Evolutionary conservation across 73 alveolate genomes (phyloP).

Genomic region (Paramecium primaurelia): DNA sequence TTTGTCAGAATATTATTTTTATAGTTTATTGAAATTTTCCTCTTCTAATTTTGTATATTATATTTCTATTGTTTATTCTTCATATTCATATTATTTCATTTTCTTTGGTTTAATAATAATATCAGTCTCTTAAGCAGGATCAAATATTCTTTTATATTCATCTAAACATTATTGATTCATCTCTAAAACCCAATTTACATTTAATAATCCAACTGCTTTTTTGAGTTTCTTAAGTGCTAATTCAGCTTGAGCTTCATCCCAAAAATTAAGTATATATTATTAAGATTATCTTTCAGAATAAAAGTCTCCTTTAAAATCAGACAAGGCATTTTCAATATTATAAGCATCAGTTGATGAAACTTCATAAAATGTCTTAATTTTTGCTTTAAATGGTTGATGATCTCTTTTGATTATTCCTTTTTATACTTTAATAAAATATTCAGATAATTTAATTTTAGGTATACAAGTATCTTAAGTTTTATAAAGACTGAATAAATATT

Average conservation of each 20-base stretch:
- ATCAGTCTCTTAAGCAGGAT: not conserved
- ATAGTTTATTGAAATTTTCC: not conserved
- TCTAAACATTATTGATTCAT: conserved; percentile 38
- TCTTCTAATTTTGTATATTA: not conserved
- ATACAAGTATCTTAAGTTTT: conserved; percentile 51
- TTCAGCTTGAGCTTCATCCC: conserved; percentile 60
- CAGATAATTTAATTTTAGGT: conserved; percentile 52
- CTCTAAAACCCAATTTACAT: conserved; percentile 43
- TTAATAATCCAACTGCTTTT: not conserved
- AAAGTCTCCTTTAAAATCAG: conserved; percentile 40
- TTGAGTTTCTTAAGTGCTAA: conserved; percentile 46
- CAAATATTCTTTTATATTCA: conserved; percentile 44
- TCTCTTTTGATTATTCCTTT: conserved; percentile 56
- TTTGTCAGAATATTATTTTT: not conserved
- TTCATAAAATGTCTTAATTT: not conserved
- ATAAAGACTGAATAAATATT: not conserved
- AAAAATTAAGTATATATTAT: conserved; percentile 25
- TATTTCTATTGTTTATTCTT: not conserved
- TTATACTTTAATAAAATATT: conserved; percentile 53
- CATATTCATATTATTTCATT: conserved; percentile 3
- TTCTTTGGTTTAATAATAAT: not conserved
- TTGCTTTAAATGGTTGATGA: conserved; percentile 53
- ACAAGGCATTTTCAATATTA: not conserved
- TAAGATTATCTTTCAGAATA: conserved; percentile 45
- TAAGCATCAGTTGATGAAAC: not conserved